Conservation (phyloP, 139 green algal genomes). For the Micromonas pusilla region DNA sequence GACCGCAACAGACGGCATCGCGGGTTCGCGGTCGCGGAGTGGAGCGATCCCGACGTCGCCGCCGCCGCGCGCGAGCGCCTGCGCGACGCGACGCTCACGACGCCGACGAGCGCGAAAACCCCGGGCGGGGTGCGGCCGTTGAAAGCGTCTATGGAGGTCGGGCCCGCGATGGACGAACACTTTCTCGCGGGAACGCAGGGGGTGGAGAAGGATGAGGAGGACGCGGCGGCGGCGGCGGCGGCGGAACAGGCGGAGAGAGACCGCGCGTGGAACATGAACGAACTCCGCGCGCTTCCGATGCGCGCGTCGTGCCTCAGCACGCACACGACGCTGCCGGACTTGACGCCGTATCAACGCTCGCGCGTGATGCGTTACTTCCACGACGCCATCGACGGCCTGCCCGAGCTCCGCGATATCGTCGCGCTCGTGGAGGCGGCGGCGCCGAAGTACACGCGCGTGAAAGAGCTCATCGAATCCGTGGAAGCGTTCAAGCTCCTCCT, state of each 20-base stretch:
- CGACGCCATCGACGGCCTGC: not conserved
- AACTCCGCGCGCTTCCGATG: constrained; percentile 4
- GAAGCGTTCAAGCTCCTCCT: constrained; percentile 23
- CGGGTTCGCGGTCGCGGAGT: not conserved
- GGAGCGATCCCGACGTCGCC: not conserved
- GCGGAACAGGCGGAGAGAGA: too few relatives aligned
- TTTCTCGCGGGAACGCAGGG: not conserved
- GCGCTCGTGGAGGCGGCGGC: not conserved
- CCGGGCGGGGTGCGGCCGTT: not conserved
- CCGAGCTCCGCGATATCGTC: not conserved
- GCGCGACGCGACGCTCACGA: not conserved
- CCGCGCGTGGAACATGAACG: too few relatives aligned
- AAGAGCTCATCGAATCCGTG: constrained; percentile 16
- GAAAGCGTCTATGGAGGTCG: not conserved
- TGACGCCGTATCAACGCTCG: not conserved
- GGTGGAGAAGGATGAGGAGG: not conserved
- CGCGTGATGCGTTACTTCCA: not conserved
- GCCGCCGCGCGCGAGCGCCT: not conserved
- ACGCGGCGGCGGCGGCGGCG: not conserved
- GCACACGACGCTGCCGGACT: constrained; percentile 2
- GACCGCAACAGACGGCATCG: not conserved
- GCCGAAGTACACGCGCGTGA: constrained; percentile 4
- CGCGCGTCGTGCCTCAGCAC: not conserved
- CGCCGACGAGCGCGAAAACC: not conserved
- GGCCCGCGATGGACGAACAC: not conserved